These are phyloP conservation scores for Corynascus novoguineensis DNA, from an alignment of 495 filamentous ascomycete species.

Conservation along the genomic window DNA sequence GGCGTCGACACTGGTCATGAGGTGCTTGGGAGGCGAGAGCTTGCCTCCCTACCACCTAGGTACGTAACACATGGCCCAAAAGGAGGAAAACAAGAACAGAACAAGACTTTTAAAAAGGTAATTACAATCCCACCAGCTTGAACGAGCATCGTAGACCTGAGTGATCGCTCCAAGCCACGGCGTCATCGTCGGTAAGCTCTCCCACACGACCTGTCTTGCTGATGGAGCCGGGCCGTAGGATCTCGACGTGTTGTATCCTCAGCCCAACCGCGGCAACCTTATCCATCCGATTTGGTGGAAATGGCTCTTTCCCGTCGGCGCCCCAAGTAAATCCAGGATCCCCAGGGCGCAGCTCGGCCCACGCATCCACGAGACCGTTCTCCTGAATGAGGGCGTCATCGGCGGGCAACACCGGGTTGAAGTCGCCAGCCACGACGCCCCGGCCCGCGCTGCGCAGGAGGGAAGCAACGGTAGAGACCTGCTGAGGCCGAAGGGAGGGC, in stretches of 20 bases:
- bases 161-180: slow-evolving; percentile 2
- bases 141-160: not conserved
- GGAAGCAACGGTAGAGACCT: not conserved
- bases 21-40: too few relatives aligned
- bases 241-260: not conserved
- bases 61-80: too few relatives aligned
- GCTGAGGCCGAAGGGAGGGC: not conserved
- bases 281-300: slow-evolving; percentile 2
- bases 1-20: too few relatives aligned
- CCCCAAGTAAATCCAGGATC: slow-evolving; percentile 4
- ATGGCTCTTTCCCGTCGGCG: not conserved
- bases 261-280: not conserved
- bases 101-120: not conserved
- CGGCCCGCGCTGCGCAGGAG: not conserved
- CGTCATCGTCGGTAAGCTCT: not conserved
- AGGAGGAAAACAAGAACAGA: too few relatives aligned
- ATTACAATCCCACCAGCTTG: not conserved
- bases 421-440: not conserved
- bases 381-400: not conserved
- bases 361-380: slow-evolving; percentile 1
- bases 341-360: not conserved
- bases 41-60: too few relatives aligned
- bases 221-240: not conserved
- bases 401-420: slow-evolving; percentile 1
- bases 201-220: not conserved